Base-by-base conservation (phyloP, 1,284 basidiomycete species). In the Agaricales sp. region DNA sequence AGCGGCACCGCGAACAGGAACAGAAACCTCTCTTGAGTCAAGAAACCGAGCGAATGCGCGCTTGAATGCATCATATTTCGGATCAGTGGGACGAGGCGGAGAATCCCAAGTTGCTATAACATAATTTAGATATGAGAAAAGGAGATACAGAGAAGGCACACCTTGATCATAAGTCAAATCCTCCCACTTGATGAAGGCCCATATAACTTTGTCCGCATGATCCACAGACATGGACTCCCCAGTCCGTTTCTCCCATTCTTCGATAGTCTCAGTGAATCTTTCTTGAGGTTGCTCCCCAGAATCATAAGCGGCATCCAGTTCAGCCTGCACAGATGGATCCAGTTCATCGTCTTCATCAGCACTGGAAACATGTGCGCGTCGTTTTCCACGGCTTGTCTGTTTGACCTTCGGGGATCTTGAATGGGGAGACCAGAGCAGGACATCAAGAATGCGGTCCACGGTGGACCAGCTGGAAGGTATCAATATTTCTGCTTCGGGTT, bases 81-180 rank as follows among this genome's bases (percentile, higher is more conserved):
- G 54, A 46, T 82, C 78, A 35, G 66, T 73, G 1, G 57, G 60
- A n/a, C 69, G 71, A 39, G 89, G 89, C 1, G 92, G 92, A 8
- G 89, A 82, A 63, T 94, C 92, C 87, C 89, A 94, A 6, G 87
- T 86, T n/a, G 88, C 90, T 89, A 44, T 35, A 46, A 50, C 21
- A 47, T 23, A 35, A 39, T 13, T n/a, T 21, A 21, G 22, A 51
- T 19, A 2, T 38, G 26, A 52, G 37, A 35, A 3, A 24, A 2
- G 22, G 44, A n/a, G 45, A 43, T 38, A 48, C 18, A 20, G 38
- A 20, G 44, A 52, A 35, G 44, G 58, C 74, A 52, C 50, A 91
- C 91, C 81, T 68, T 92, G 82, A 25, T 92, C 89, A 55, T 97
- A 96, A 22, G 85, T 82, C 41, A 95, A 70, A 56, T 94, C 92